Evolutionary conservation across 2,329 filamentous ascomycete genomes (phyloP), one percentile per base, ranked within the genome.

Genomic region (Pseudogymnoascus sp.): DNA sequence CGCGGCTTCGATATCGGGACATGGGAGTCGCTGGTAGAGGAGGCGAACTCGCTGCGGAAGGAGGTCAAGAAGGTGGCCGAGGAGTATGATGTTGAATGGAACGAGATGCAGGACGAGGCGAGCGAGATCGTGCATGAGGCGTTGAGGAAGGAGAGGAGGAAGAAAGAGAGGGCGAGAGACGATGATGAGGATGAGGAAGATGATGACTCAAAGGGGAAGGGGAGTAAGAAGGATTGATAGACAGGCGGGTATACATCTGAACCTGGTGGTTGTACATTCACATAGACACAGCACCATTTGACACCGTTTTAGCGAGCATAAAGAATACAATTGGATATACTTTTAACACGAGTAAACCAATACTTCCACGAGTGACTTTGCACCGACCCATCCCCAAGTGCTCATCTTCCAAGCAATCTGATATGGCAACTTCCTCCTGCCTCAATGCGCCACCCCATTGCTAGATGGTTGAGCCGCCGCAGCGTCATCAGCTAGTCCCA

Each of bases 71-170:
- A 82, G 14, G 84, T 96, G 7, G 91, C 93, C 0, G 84, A 87
- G 35, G 91, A 96, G 75, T 96, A 96, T 73, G 91, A 96, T 69
- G 90, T 93, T 6, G 90, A 93, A 60, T 96, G 91, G 90, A 85
- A 96, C 69, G 91, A 95, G 77, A 82, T 80, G 65, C 79, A 78
- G 65, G 90, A 96, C 67, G 84, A 93, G 60, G 86, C 85, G 11
- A 83, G 83, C n/a, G 84, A 88, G 69, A 82, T 88, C 33, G 81
- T 86, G 0, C 81, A 80, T 72, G 77, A 84, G 68, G 80, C 80
- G 14, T 72, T 87, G 33, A 82, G 84, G 65, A 76, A 81, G 64
- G 83, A 85, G 70, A 75, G 78, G 65, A 62, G 49, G 23, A 73
- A 71, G 63, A 63, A 63, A 38, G 75, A 74, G 40, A 75, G 75